These are phyloP conservation scores for Paraconiothyrium sp. DNA, from an alignment of 2,329 filamentous ascomycete genomes.

Conservation along the genomic window DNA sequence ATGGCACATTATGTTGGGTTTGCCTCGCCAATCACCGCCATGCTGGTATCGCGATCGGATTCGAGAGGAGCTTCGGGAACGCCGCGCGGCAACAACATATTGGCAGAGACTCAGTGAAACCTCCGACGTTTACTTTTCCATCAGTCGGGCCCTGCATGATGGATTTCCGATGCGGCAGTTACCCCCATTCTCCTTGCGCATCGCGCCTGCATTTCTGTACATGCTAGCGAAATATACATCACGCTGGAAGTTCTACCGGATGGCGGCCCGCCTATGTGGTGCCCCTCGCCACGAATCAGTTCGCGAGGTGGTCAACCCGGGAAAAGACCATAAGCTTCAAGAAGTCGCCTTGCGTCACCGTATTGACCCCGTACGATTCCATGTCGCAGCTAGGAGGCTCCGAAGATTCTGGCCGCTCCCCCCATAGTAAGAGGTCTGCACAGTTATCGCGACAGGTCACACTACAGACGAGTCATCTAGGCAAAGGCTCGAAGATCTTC, in stretches of 20 bases:
- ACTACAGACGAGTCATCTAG: neutral
- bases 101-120: conserved; percentile 3
- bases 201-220: neutral
- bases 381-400: neutral
- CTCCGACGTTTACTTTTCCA: conserved; percentile 6
- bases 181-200: neutral
- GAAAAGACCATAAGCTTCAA: neutral
- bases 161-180: neutral
- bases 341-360: conserved; percentile 5
- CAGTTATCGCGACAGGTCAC: neutral
- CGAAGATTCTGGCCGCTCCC: conserved; percentile 2
- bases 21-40: conserved; percentile 2
- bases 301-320: conserved; percentile 2
- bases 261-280: neutral
- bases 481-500: neutral
- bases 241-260: neutral
- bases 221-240: neutral
- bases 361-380: neutral
- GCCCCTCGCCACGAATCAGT: neutral
- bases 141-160: conserved; percentile 5
- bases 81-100: neutral
- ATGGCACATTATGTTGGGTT: conserved; percentile 5
- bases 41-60: conserved; percentile 2
- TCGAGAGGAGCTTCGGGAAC: conserved; percentile 3
- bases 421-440: neutral